Percentiles rank a stretch among this genome's conserved stretches.
Conservation (phyloP, 139 green algal genomes). For the Haematococcus sp. region DNA sequence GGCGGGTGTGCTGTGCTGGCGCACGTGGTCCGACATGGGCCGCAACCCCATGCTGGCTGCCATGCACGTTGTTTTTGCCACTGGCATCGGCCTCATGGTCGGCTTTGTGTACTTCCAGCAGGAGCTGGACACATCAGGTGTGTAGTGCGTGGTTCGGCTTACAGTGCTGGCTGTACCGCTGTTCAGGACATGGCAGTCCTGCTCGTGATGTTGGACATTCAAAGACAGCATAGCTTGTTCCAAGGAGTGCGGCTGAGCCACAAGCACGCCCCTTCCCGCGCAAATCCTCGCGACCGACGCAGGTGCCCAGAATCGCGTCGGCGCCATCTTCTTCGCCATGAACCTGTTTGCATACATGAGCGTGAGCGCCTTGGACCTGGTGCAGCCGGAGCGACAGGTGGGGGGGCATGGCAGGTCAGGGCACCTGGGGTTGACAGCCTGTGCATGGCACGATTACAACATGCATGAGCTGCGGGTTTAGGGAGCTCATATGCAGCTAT, state of each 20-base stretch:
- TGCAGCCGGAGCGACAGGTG: constrained; percentile 18
- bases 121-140: constrained; percentile 18
- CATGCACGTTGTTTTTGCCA: constrained; percentile 54
- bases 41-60: constrained; percentile 65
- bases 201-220: too few species aligned
- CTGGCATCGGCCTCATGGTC: constrained; percentile 57
- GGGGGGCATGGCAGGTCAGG: too few species aligned
- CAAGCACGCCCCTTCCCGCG: too few species aligned
- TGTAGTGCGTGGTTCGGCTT: neutral
- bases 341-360: constrained; percentile 51
- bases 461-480: too few species aligned
- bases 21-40: constrained; percentile 56
- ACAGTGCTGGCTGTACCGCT: neutral
- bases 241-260: too few species aligned
- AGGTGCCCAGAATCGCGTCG: constrained; percentile 62
- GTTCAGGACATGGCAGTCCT: too few species aligned
- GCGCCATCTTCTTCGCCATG: constrained; percentile 79
- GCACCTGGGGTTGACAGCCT: too few species aligned
- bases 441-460: too few species aligned
- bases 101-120: constrained; percentile 66
- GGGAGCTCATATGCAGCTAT: neutral
- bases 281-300: neutral
- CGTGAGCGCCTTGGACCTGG: constrained; percentile 1
- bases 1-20: constrained; percentile 69
- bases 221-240: too few species aligned